Base-by-base conservation (phyloP, 2,329 filamentous ascomycete species). In the Ceratocystis destructans region DNA sequence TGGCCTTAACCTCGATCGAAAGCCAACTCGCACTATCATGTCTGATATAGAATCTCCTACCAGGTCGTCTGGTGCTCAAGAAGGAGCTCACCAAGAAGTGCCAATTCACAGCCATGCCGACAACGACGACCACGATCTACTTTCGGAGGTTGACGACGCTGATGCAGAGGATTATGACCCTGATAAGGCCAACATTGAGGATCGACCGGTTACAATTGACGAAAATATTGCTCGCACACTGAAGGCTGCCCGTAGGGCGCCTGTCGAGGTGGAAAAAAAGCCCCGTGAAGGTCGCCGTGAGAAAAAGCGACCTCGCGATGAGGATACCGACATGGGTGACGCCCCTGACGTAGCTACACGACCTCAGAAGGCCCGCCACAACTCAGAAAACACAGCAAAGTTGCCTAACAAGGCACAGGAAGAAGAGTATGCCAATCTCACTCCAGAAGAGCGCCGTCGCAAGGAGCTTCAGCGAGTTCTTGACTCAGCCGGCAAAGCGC, bases 401-500 rank as follows among this genome's bases (percentile, higher is more conserved):
- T 79, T 77, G 64, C 78, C 76, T 41, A 71, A 73, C 15, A 69
- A 76, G 1, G 75, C 78, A 22, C 80, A 80, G 2, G 83, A 86
- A 68, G 82, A 85, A 4, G 85, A 89, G 69, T 90, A 96, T 69
- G 89, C 90, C 72, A 81, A 87, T 69, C 76, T 97, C 71, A 87
- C 88, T 22, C 90, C 91, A 0, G 90, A 94, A 75, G 90, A 96
- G 77, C 83, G 89, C 71, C 85, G 92, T 71, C 86, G 88, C 71
- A 83, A 89, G 70, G 92, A 90, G 22, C 85, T 99, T 64, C 90
- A 96, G 72, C 83, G 87, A 70, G 88, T 89, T 66, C 90, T 97
- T 78, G 90, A 96, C 74, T 89, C 89, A 66, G 91, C 92, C 0
- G 80, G 96, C 71, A 95, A 95, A 78, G 70, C 71, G 10, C 82